Base-by-base conservation (phyloP, 805 yeast species). In the Pichia cephalocereana region DNA sequence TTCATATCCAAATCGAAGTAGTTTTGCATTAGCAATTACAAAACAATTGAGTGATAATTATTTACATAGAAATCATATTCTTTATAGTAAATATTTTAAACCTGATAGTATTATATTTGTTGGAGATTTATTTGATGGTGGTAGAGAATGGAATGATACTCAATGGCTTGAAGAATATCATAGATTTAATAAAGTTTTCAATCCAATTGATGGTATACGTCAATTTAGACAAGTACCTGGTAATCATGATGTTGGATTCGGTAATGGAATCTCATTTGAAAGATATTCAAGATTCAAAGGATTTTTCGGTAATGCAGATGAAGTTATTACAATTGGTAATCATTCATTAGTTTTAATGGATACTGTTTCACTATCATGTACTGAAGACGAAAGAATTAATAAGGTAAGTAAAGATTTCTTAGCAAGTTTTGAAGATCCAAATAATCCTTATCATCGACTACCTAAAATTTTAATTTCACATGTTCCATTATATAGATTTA, bases 231-330 rank as follows among this genome's bases (percentile, higher is more conserved):
- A 67, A 73, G n/a, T 76, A 9, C 96, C 96, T 0, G 99, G 99
- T 2, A 93, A 93, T 61, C 99, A 93, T 63, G 99, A 93, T 62
- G 87, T 95, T 54, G 99, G 99, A 0, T 91, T 84, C 66, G 96
- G 93, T 30, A 77, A 81, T 50, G 79, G 80, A 0, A 79, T 93
- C 15, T 70, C 79, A 17, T 71, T 73, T 27, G 64, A 70, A 1
- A 79, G 82, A 26, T 65, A 76, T 41, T 65, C 76, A 36, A 68
- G 98, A 54, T 93, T 90, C 65, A 67, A 75, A 38, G 68, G 81
- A 1, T 74, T 70, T 59, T 91, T 88, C 63, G 99, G 98, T 2
- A 79, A 78, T 39, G 69, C 93, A 0, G 77, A 77, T 56, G 72
- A 76, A 15, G 68, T 66, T 15, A 58, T 74, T 36, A 55, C 83